A percentile compares a stretch with the other conserved stretches of the same genome.
These are phyloP conservation scores for Solanum arcanum DNA, from an alignment of 257 asterid species.

Conservation along the genomic window DNA sequence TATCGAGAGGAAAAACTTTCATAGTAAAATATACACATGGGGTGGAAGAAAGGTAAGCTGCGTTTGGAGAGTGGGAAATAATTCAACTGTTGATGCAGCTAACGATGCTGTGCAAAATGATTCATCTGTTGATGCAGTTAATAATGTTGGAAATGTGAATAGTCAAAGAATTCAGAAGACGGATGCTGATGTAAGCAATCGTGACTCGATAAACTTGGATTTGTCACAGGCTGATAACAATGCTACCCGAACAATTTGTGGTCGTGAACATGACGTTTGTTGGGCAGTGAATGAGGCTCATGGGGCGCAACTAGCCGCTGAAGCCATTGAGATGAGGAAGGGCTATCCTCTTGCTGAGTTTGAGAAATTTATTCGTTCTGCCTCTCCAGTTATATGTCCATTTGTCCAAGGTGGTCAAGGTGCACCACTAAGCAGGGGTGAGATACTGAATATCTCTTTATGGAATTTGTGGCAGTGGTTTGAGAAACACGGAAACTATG, in stretches of 20 bases:
- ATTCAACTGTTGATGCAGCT: background rate
- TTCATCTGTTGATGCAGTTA: background rate
- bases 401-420: background rate
- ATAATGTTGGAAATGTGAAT: background rate
- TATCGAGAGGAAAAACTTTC: background rate
- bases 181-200: background rate
- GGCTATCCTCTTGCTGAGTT: conserved; percentile 15
- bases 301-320: conserved; percentile 1
- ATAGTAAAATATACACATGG: background rate
- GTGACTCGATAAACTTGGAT: background rate
- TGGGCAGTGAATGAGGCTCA: conserved; percentile 12
- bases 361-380: conserved; percentile 8
- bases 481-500: conserved; percentile 11
- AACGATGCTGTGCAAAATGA: background rate
- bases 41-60: background rate
- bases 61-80: background rate
- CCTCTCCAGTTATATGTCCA: conserved; percentile 13
- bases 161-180: conserved; percentile 1
- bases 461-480: conserved; percentile 21
- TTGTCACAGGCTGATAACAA: background rate
- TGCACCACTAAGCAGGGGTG: conserved; percentile 1
- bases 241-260: background rate
- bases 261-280: background rate
- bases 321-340: background rate
- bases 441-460: conserved; percentile 4